These are phyloP conservation scores for Trichoderma harzianum DNA, from an alignment of 2,329 filamentous ascomycete genomes.

Conservation along the genomic window DNA sequence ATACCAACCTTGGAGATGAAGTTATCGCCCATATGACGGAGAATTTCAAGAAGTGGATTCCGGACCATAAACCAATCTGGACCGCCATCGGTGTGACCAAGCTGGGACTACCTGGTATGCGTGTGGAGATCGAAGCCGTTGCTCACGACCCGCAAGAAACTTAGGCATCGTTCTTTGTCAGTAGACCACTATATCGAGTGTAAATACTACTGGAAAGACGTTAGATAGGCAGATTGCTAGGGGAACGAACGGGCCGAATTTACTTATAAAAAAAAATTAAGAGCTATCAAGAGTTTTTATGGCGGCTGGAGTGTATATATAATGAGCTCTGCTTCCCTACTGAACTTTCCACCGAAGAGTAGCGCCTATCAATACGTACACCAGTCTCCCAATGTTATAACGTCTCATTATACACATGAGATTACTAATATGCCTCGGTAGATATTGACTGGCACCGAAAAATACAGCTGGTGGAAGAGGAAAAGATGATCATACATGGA, in stretches of 20 bases:
- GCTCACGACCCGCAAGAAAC: neutral
- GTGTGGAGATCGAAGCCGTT: neutral
- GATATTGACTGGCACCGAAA: no score
- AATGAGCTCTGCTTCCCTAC: no score
- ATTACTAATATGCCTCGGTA: no score
- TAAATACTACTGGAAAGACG: neutral
- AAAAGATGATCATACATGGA: neutral
- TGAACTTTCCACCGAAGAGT: no score
- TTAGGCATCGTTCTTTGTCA: neutral
- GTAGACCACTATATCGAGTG: neutral
- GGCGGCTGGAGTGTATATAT: no score
- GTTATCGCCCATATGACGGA: neutral
- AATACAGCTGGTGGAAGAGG: no score
- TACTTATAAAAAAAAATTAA: no score
- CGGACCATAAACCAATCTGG: neutral
- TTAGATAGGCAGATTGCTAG: neutral
- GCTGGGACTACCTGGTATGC: neutral
- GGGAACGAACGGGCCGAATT: no score
- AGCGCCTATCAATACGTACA: no score
- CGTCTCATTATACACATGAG: no score
- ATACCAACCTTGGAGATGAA: neutral
- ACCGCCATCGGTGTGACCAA: neutral
- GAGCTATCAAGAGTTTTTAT: no score
- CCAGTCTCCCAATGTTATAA: no score
- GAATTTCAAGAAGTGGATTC: neutral